Evolutionary conservation across 1,284 basidiomycete species (phyloP).

Genomic region (Sanghuangporus baumii): DNA sequence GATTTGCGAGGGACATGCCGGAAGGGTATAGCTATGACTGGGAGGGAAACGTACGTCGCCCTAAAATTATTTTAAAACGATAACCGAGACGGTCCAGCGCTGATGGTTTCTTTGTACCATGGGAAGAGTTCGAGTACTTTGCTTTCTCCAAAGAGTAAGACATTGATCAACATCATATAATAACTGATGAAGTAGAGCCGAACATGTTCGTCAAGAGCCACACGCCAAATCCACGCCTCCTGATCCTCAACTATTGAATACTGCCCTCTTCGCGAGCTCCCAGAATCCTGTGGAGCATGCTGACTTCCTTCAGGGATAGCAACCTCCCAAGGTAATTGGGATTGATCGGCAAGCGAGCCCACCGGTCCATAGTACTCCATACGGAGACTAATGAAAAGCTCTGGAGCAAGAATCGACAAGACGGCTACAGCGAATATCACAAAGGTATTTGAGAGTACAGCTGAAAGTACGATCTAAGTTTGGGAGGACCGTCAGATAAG

Average conservation of each 20-base stretch:
- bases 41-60: background rate
- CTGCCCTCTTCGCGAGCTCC: background rate
- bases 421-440: background rate
- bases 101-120: background rate
- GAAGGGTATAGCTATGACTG: background rate
- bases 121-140: background rate
- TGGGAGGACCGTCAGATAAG: background rate
- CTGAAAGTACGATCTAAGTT: background rate
- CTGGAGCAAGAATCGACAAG: background rate
- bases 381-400: slow-evolving; percentile 4
- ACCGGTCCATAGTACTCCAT: slow-evolving; percentile 9
- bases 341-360: background rate
- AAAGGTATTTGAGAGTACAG: background rate
- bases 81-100: background rate
- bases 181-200: background rate
- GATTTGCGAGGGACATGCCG: background rate
- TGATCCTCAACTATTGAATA: background rate
- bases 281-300: background rate
- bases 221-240: background rate
- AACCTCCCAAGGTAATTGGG: slow-evolving; percentile 3
- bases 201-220: background rate
- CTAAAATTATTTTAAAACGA: background rate
- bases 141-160: background rate
- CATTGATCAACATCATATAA: background rate
- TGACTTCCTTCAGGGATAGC: background rate